A percentile compares a stretch with the other conserved stretches of the same genome.
phyloP scores from a whole-genome alignment of 306 rosid species.

The Nissolia schottii region DNA sequence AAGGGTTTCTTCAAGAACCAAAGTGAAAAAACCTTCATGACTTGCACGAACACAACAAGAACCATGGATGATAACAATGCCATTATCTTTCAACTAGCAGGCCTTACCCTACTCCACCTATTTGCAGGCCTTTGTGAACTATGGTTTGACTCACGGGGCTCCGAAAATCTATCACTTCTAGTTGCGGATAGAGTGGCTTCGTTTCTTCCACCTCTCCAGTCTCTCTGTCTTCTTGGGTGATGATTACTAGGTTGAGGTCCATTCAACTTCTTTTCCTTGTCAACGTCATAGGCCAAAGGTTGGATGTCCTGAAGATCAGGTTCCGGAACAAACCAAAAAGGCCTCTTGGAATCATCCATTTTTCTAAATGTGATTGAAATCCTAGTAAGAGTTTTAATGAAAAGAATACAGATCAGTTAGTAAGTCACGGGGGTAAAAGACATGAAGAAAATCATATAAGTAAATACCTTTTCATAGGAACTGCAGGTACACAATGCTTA shows the following conservation, averaged over 20 bases:
- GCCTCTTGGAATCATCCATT: conserved; percentile 71
- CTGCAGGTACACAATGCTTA: conserved; percentile 95
- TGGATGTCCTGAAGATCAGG: conserved; percentile 79
- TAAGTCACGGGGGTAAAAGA: background rate
- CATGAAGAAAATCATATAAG: background rate
- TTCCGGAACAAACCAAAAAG: conserved; percentile 47
- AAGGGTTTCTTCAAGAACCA: conserved; percentile 9
- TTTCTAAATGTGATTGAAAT: conserved; percentile 95
- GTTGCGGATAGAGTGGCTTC: conserved; percentile 40
- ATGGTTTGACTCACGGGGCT: conserved; percentile 38
- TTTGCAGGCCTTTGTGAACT: conserved; percentile 38
- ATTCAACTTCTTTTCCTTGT: conserved; percentile 25
- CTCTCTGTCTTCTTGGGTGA: conserved; percentile 29
- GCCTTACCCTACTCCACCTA: conserved; percentile 41
- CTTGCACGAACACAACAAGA: conserved; percentile 16
- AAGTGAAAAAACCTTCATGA: conserved; percentile 19
- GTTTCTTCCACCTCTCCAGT: conserved; percentile 47
- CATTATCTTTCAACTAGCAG: conserved; percentile 22
- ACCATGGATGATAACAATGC: conserved; percentile 10
- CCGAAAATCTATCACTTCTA: conserved; percentile 40
- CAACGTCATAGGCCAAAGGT: conserved; percentile 62
- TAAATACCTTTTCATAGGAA: conserved; percentile 64
- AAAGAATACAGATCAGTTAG: conserved; percentile 8
- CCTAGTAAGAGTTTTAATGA: conserved; percentile 34
- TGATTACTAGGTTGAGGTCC: conserved; percentile 39